Evolutionary conservation across 805 yeast genomes (phyloP), one percentile per base, ranked within the genome.

Genomic region (Saccharomycopsis oosterbeekiorum): DNA sequence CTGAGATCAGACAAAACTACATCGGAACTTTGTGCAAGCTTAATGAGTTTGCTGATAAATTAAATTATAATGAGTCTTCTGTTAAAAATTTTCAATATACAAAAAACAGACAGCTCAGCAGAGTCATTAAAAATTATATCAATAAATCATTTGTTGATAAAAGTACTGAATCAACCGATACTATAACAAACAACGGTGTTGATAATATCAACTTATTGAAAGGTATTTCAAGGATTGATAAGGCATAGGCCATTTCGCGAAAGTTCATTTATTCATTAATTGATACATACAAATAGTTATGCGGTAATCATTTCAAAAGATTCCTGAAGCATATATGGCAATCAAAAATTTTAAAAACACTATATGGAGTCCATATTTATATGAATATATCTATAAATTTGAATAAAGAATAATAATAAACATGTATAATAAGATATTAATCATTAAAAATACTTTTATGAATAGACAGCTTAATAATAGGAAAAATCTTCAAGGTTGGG

Each of bases 141-240:
- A 37, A 39, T 6, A 55, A 26, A 3, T 21, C 53, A 47, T 47
- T 47, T 47, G 21, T 47, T 47, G 53, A 47, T 47, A 47, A 42
- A 19, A n/a, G 55, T 14, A 43, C 56, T 36, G 41, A 59, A 42
- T 29, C 47, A 12, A 37, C 51, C 10, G 57, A 29, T 26, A 11
- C 10, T 26, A 61, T 24, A 63, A 62, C 65, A 2, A 72, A 71
- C 2, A 67, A 65, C 60, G 68, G 67, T 51, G 62, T 72, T 24
- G 73, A 72, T 59, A 67, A 74, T 3, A 66, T 70, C 39, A 70
- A 71, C 50, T 65, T 77, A 56, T 67, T 78, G 62, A 71, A 66
- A 55, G 76, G 76, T 54, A 71, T 75, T 21, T 66, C 74, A 12
- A 66, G 68, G 51, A 59, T 70, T 37, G 71, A 70, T 39, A 60